phyloP scores from a whole-genome alignment of 257 asterid species.

The Lavandula angustifolia region DNA sequence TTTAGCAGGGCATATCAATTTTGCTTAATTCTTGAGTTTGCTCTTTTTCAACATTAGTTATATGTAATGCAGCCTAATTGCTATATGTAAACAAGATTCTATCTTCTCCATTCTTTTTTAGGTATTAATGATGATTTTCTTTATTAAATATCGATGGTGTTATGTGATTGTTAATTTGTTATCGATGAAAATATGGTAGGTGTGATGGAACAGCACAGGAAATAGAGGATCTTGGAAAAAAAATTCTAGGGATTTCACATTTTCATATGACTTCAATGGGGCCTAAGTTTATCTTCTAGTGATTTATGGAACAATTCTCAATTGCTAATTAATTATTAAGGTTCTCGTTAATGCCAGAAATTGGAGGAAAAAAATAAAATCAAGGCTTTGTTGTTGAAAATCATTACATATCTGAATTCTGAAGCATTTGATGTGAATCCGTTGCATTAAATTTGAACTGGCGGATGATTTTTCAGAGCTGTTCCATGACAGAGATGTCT shows the following conservation, averaged over 20 bases:
- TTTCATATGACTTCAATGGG: background rate
- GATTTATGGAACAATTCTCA: background rate
- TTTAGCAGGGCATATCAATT: background rate
- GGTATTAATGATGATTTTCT: background rate
- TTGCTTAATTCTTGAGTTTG: conserved; percentile 24
- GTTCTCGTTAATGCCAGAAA: conserved; percentile 2
- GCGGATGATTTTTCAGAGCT: conserved; percentile 37
- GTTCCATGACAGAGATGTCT: conserved; percentile 65
- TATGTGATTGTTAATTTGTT: background rate
- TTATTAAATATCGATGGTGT: background rate
- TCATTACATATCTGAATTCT: background rate
- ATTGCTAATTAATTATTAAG: background rate
- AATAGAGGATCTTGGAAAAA: too few species aligned
- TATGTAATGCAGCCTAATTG: background rate
- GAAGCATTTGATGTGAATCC: too few species aligned
- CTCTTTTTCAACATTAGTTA: background rate
- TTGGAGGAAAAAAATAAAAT: background rate
- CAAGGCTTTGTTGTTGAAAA: background rate
- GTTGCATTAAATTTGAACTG: conserved; percentile 21
- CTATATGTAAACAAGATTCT: background rate
- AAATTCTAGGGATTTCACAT: background rate
- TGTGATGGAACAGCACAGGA: background rate
- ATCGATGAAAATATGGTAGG: too few species aligned
- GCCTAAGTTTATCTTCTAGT: background rate
- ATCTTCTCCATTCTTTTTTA: too few species aligned